Base-by-base conservation (phyloP, 2,329 filamentous ascomycete species). In the Phaeomoniella chlamydospora region DNA sequence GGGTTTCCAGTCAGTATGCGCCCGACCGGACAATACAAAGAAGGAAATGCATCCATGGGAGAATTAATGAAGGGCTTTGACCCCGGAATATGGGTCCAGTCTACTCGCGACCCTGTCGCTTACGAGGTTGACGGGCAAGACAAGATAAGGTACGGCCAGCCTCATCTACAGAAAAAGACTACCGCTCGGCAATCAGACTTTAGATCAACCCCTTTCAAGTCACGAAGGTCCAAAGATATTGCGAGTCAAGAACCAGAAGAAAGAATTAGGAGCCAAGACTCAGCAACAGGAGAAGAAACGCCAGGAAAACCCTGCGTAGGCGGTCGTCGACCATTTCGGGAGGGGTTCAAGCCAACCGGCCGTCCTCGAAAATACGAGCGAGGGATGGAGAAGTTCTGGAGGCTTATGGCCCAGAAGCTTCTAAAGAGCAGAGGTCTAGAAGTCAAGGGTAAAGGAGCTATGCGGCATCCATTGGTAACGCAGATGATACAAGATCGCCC, bases 1-100 rank as follows among this genome's bases (percentile, higher is more conserved):
- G 69, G 68, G 2, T 64, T 73, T 38, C 57, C 60, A 2, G 47
- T 57, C 18, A 42, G 47, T 1, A 37, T 44, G 3, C 52, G 51
- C 3, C 44, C 48, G 2, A 55, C 62, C 19, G 22, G 22, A n/a
- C 45, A 62, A 14, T 41, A 61, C 18, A 55, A 52, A 15, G 49
- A 59, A 29, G 65, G 64, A 5, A 50, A 60, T 38, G 55, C 57
- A 11, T 60, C 56, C 16, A 51, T 70, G 17, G 45, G 51, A n/a
- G 58, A 65, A 29, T 54, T 59, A 31, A 46, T 63, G 10, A 37
- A 43, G 13, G 37, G 22, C 22, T 9, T 26, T 26, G 22, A 26
- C n/a, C 22, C 22, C n/a, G 22, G 22, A 6, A 6, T 6, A n/a
- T 26, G 22, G 22, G 22, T 26, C n/a, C 22, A 9, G 22, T 26